Evolutionary conservation across 2,329 filamentous ascomycete genomes (phyloP).

Genomic region (Aspergillus sergii): DNA sequence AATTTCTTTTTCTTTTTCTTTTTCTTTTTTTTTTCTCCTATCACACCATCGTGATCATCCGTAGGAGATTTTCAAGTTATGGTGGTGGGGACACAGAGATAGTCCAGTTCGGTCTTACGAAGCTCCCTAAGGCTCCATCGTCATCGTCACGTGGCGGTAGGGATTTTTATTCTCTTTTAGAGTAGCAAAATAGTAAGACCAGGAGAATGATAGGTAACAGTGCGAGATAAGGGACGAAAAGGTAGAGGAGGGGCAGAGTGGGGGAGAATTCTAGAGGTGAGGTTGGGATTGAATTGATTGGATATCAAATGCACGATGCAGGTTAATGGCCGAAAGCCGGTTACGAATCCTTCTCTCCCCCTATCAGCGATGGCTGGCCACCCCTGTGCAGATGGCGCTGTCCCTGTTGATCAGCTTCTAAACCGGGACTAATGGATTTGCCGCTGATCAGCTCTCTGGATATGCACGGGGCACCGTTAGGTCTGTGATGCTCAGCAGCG

Average conservation of each 20-base stretch:
- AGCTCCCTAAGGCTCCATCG: conserved; percentile 5
- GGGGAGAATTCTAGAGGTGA: conserved; percentile 2
- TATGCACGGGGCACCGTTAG: not conserved
- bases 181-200: not conserved
- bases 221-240: not conserved
- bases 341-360: conserved; percentile 8
- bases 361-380: not conserved
- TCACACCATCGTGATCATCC: conserved; percentile 6
- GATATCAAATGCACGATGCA: conserved; percentile 7
- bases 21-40: conserved; percentile 1
- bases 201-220: not conserved
- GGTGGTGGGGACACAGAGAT: conserved; percentile 4
- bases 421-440: not conserved
- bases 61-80: conserved; percentile 4
- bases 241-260: not conserved
- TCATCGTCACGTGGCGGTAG: conserved; percentile 12
- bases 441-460: not conserved
- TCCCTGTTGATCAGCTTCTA: conserved; percentile 13
- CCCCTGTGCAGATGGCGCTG: conserved; percentile 1
- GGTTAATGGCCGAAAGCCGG: not conserved
- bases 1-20: not conserved
- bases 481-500: not conserved
- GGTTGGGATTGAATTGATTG: conserved; percentile 5
- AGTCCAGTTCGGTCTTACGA: conserved; percentile 13
- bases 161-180: not conserved